Evolutionary conservation across 2,329 filamentous ascomycete genomes (phyloP).

Genomic region (Ascochyta koolunga): DNA sequence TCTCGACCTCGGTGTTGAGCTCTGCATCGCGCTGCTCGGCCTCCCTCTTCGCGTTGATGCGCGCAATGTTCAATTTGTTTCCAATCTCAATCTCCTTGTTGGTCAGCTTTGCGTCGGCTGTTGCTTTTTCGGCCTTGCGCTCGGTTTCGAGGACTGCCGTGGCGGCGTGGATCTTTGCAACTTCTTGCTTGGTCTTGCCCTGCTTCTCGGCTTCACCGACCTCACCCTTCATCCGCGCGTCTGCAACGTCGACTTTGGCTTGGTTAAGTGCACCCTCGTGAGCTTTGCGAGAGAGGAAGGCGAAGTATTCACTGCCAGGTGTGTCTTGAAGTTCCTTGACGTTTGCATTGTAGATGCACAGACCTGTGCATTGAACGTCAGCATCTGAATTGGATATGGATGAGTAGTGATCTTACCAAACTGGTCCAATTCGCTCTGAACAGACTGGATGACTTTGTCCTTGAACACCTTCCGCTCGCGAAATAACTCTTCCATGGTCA

Average conservation of each 20-base stretch:
- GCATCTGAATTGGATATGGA: neutral
- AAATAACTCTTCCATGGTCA: slow-evolving; percentile 95
- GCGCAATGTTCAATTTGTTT: slow-evolving; percentile 75
- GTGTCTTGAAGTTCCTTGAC: slow-evolving; percentile 88
- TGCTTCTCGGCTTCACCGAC: slow-evolving; percentile 79
- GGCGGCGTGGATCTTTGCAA: slow-evolving; percentile 85
- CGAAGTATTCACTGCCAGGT: slow-evolving; percentile 81
- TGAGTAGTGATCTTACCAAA: slow-evolving; percentile 61
- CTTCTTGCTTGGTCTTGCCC: slow-evolving; percentile 81
- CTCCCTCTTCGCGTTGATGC: slow-evolving; percentile 73
- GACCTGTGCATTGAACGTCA: neutral
- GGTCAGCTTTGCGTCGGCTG: slow-evolving; percentile 76
- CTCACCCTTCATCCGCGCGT: slow-evolving; percentile 67
- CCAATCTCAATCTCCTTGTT: slow-evolving; percentile 75
- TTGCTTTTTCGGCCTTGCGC: slow-evolving; percentile 79
- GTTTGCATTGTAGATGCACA: slow-evolving; percentile 67
- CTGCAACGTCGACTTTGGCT: slow-evolving; percentile 67
- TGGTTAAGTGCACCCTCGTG: slow-evolving; percentile 86
- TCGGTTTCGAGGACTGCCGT: slow-evolving; percentile 86
- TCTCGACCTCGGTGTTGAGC: slow-evolving; percentile 77
- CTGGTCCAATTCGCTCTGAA: slow-evolving; percentile 78
- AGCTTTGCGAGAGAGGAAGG: slow-evolving; percentile 79
- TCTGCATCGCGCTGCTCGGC: slow-evolving; percentile 81
- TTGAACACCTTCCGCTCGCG: slow-evolving; percentile 79
- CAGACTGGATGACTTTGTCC: slow-evolving; percentile 66